Percentiles rank a stretch among this genome's conserved stretches.
Conservation (phyloP, 2,329 filamentous ascomycete genomes). For the Remersonia thermophila region DNA sequence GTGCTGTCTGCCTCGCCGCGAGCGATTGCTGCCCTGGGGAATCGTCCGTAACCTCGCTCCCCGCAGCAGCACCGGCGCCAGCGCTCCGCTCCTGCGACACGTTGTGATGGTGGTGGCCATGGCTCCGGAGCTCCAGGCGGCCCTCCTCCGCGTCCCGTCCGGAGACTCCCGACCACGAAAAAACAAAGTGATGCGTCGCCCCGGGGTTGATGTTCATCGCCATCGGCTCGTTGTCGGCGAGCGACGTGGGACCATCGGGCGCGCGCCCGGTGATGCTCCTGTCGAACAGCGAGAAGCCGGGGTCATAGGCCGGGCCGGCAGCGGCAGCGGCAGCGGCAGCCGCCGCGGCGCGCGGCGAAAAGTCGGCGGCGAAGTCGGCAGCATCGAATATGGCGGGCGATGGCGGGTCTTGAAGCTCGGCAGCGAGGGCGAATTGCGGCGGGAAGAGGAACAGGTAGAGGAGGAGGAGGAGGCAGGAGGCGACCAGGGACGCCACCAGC, state of each 20-base stretch:
- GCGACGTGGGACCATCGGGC: slow-evolving; percentile 35
- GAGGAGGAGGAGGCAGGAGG: slow-evolving; percentile 45
- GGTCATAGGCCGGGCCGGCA: slow-evolving; percentile 36
- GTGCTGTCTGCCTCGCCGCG: slow-evolving; percentile 21
- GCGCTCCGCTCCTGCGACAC: slow-evolving; percentile 11
- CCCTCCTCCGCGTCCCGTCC: slow-evolving; percentile 22
- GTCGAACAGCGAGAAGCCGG: slow-evolving; percentile 49
- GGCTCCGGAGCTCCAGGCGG: slow-evolving; percentile 13
- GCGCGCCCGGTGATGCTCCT: slow-evolving; percentile 51
- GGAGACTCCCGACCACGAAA: slow-evolving; percentile 44
- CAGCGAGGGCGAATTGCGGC: slow-evolving; percentile 49
- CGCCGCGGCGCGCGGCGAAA: background rate
- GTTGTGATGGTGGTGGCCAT: slow-evolving; percentile 10
- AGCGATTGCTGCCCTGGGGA: background rate
- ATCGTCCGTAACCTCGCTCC: slow-evolving; percentile 12
- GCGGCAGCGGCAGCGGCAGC: slow-evolving; percentile 6
- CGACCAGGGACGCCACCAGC: slow-evolving; percentile 53
- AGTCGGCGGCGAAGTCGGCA: slow-evolving; percentile 4
- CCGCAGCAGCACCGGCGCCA: slow-evolving; percentile 7
- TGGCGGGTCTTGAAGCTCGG: slow-evolving; percentile 29
- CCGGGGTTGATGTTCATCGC: slow-evolving; percentile 51
- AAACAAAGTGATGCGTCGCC: slow-evolving; percentile 49
- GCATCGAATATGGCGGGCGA: slow-evolving; percentile 16
- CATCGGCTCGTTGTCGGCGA: slow-evolving; percentile 52
- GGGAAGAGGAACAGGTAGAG: slow-evolving; percentile 50